Conservation (phyloP, 176 grass and related monocot species). For the Phragmites australis region DNA sequence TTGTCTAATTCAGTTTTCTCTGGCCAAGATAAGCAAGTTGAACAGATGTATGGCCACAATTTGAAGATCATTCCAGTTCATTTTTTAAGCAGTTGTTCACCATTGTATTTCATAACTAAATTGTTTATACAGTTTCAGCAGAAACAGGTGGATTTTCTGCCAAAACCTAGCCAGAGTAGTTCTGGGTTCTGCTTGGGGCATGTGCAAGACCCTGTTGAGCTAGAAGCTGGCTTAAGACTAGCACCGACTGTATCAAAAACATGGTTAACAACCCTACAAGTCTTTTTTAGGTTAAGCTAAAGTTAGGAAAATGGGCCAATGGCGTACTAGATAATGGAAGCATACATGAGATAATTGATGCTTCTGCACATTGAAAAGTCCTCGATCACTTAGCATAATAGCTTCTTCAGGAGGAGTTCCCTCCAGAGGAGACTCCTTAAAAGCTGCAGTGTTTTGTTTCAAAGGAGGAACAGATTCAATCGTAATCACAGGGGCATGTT, state of each 20-base stretch:
- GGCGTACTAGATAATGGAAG: slow-evolving; percentile 9
- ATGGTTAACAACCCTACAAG: not conserved
- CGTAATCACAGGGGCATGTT: slow-evolving; percentile 30
- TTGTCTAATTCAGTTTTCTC: not conserved
- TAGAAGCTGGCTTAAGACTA: not conserved
- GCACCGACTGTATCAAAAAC: not conserved
- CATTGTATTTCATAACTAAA: not conserved
- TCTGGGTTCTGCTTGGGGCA: not conserved
- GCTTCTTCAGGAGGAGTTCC: slow-evolving; percentile 40
- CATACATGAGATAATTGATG: slow-evolving; percentile 86
- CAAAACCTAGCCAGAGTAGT: slow-evolving; percentile 1
- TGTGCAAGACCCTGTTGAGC: not conserved
- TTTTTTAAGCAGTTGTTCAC: not conserved
- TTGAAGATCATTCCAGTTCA: not conserved
- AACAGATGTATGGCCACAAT: slow-evolving; percentile 14
- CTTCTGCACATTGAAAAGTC: slow-evolving; percentile 52
- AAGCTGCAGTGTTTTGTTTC: slow-evolving; percentile 49
- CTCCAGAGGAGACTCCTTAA: slow-evolving; percentile 40
- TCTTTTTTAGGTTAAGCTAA: slow-evolving; percentile 15
- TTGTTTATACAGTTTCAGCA: not conserved
- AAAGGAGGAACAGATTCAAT: slow-evolving; percentile 29
- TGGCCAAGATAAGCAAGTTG: slow-evolving; percentile 6
- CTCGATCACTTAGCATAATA: slow-evolving; percentile 54
- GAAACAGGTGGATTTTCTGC: not conserved
- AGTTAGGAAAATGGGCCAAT: not conserved